A percentile compares a stretch with the other conserved stretches of the same genome.
Conservation (phyloP, 345 rosid species). For the Crucihimalaya himalaica region DNA sequence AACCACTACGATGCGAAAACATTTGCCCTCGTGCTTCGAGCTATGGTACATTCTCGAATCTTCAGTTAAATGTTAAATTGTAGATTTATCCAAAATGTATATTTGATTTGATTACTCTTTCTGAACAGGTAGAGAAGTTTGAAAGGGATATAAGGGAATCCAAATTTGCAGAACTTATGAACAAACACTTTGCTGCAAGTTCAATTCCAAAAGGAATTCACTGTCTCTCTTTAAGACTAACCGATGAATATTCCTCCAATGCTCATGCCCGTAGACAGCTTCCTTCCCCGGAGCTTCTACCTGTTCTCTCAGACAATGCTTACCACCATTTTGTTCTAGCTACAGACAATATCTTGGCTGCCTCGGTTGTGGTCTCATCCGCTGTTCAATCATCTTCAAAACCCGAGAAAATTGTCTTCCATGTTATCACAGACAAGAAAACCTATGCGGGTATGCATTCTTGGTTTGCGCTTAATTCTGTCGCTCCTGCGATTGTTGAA, state of each 20-base stretch:
- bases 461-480: slow-evolving; percentile 94
- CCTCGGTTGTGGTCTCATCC: slow-evolving; percentile 95
- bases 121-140: slow-evolving; percentile 79
- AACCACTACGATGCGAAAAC: slow-evolving; percentile 87
- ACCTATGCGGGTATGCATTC: slow-evolving; percentile 99
- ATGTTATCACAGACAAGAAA: slow-evolving; percentile 97
- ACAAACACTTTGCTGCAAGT: slow-evolving; percentile 98
- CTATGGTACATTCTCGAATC: slow-evolving; percentile 62
- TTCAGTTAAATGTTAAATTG: background rate
- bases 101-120: slow-evolving; percentile 21
- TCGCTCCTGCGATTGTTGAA: slow-evolving; percentile 86
- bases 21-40: slow-evolving; percentile 75
- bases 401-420: slow-evolving; percentile 95
- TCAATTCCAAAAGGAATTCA: slow-evolving; percentile 97
- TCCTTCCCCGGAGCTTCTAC: slow-evolving; percentile 97
- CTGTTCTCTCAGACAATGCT: slow-evolving; percentile 89
- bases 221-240: slow-evolving; percentile 90
- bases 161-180: slow-evolving; percentile 91
- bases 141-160: slow-evolving; percentile 91
- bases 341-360: slow-evolving; percentile 97
- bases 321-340: slow-evolving; percentile 86
- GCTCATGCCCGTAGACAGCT: slow-evolving; percentile 97
- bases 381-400: slow-evolving; percentile 74
- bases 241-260: slow-evolving; percentile 98
- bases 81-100: background rate